These are phyloP conservation scores for Mrakia hoshinonis DNA, from an alignment of 768 basidiomycete genomes.

Conservation along the genomic window DNA sequence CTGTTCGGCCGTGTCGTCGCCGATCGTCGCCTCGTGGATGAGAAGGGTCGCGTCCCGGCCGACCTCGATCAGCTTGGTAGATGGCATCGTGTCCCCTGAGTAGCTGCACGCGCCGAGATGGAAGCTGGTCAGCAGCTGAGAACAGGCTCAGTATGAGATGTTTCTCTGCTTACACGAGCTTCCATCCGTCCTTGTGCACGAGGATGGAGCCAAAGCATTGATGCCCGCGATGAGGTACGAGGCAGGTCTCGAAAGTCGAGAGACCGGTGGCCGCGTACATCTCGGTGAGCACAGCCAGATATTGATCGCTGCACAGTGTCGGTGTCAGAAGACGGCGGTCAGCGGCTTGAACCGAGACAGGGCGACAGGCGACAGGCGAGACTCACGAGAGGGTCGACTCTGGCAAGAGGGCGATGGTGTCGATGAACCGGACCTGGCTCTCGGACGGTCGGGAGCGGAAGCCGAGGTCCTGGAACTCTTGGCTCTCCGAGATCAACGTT, in stretches of 20 bases:
- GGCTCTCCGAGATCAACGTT: constrained; percentile 62
- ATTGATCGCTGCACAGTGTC: background rate
- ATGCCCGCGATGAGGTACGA: constrained; percentile 59
- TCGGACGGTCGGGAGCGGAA: constrained; percentile 37
- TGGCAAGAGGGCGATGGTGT: background rate
- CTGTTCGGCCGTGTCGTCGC: constrained; percentile 61
- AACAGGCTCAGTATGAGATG: background rate
- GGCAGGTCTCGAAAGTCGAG: constrained; percentile 55
- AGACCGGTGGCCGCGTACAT: constrained; percentile 47
- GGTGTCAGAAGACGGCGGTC: background rate
- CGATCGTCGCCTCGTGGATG: constrained; percentile 92
- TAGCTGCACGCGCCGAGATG: constrained; percentile 68
- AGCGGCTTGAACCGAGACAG: background rate
- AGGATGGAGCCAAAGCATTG: constrained; percentile 64
- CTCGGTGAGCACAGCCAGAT: background rate
- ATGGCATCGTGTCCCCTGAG: constrained; percentile 83
- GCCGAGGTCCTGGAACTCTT: constrained; percentile 64
- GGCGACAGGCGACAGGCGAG: background rate
- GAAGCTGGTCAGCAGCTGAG: constrained; percentile 81
- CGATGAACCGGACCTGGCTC: constrained; percentile 30
- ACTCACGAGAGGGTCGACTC: background rate
- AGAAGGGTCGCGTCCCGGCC: constrained; percentile 66
- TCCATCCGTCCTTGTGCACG: constrained; percentile 64
- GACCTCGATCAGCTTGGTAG: constrained; percentile 55
- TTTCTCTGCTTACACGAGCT: constrained; percentile 53